Conservation (phyloP, 441 rosid genomes). For the Syzygium syzygioides region DNA sequence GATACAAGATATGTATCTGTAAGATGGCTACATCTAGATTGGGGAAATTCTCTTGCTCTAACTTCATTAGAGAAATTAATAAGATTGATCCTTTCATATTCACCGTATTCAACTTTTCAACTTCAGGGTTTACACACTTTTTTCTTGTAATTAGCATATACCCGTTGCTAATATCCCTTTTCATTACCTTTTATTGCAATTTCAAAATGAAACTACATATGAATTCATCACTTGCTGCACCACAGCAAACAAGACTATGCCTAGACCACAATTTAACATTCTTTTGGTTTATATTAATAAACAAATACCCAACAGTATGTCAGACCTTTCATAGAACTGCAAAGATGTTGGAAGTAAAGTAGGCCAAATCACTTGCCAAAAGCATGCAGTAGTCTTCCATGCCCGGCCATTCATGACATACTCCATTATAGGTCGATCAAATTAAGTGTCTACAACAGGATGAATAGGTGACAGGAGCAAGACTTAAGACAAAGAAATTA, state of each 20-base stretch:
- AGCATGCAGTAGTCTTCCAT: not conserved
- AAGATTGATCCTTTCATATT: not conserved
- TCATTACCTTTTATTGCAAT: not conserved
- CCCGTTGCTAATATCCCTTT: not conserved
- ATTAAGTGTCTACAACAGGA: not conserved
- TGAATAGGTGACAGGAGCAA: not conserved
- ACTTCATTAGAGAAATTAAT: not conserved
- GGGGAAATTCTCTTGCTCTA: not conserved
- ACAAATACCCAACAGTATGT: not conserved
- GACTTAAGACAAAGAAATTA: not conserved
- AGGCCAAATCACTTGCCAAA: not conserved
- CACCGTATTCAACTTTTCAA: not conserved
- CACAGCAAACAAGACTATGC: not conserved
- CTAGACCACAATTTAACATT: not conserved
- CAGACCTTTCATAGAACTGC: not conserved
- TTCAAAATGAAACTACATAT: not conserved
- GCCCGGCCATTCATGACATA: not conserved
- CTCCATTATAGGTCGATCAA: not conserved
- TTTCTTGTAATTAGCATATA: not conserved
- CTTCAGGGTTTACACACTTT: not conserved
- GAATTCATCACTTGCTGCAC: not conserved
- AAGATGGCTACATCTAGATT: not conserved
- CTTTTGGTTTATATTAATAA: not conserved
- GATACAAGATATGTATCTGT: not conserved
- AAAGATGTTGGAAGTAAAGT: not conserved